Conservation (phyloP, 2,329 filamentous ascomycete genomes). For the Diplodia sapinea region DNA sequence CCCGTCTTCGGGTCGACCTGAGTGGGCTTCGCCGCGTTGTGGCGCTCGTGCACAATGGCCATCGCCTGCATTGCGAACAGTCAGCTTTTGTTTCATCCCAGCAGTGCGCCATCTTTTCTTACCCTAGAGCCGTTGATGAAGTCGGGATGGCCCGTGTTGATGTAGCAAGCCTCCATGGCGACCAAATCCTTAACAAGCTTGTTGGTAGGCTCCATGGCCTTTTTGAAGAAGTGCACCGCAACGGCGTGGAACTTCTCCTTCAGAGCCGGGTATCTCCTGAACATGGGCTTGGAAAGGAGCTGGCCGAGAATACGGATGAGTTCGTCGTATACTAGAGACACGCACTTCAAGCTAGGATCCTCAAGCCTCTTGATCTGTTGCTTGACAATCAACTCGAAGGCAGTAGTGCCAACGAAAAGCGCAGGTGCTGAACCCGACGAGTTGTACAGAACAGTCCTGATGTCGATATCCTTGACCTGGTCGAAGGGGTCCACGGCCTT, state of each 20-base stretch:
- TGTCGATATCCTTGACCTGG: conserved; percentile 95
- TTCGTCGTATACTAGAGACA: conserved; percentile 96
- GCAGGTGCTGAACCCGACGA: conserved; percentile 97
- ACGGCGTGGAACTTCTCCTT: conserved; percentile 97
- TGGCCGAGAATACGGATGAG: conserved; percentile 93
- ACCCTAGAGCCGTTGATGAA: conserved; percentile 94
- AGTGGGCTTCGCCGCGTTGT: conserved; percentile 79
- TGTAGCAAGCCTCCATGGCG: conserved; percentile 93
- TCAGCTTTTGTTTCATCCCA: background rate
- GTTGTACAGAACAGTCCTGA: conserved; percentile 96
- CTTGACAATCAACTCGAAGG: conserved; percentile 99
- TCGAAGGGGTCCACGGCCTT: conserved; percentile 99
- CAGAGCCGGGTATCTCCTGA: conserved; percentile 87
- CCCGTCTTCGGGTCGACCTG: conserved; percentile 99
- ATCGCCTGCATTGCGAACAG: conserved; percentile 67
- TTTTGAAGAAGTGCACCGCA: conserved; percentile 95
- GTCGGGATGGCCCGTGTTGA: conserved; percentile 98
- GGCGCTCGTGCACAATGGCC: conserved; percentile 95
- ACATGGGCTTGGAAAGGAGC: conserved; percentile 84
- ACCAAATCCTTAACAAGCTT: conserved; percentile 94
- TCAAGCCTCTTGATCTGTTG: conserved; percentile 97
- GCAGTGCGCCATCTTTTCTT: conserved; percentile 41
- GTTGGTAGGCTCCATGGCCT: conserved; percentile 97
- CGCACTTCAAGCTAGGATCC: conserved; percentile 96
- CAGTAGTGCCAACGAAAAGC: conserved; percentile 94